phyloP scores from a whole-genome alignment of 345 rosid genomes.

The Eucalyptus coolabah region DNA sequence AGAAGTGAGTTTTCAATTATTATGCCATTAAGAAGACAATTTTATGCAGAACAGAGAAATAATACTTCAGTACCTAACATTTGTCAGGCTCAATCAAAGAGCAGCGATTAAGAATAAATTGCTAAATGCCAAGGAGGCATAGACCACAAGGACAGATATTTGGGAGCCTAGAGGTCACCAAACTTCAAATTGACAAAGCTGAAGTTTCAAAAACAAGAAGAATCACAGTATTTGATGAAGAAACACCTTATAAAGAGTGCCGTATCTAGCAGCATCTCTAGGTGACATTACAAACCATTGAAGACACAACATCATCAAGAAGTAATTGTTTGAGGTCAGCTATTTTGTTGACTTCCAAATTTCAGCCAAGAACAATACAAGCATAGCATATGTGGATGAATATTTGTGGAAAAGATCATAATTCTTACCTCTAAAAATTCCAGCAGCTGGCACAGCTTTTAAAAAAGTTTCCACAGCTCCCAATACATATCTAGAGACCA shows the following conservation, averaged over 20 bases:
- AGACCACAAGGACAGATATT: not conserved
- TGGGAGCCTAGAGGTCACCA: not conserved
- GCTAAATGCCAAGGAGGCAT: not conserved
- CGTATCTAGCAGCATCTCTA: not conserved
- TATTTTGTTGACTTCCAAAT: not conserved
- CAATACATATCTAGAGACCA: slow-evolving; percentile 67
- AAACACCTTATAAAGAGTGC: not conserved
- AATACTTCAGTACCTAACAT: not conserved
- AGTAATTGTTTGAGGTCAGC: not conserved
- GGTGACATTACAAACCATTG: not conserved
- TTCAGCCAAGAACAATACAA: not conserved
- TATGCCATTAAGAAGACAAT: not conserved
- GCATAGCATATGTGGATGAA: not conserved
- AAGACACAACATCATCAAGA: not conserved
- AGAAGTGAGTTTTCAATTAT: not conserved
- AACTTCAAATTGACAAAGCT: not conserved
- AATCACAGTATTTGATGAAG: not conserved
- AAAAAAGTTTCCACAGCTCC: slow-evolving; percentile 99
- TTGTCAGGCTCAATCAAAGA: not conserved
- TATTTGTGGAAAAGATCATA: not conserved
- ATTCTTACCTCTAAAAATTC: slow-evolving; percentile 70
- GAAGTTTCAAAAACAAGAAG: not conserved
- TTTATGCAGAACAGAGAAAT: not conserved
- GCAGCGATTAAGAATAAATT: not conserved
- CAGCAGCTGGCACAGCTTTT: slow-evolving; percentile 96